Evolutionary conservation across 441 rosid species (phyloP), one percentile per base, ranked within the genome.

Genomic region (Gossypium davidsonii): DNA sequence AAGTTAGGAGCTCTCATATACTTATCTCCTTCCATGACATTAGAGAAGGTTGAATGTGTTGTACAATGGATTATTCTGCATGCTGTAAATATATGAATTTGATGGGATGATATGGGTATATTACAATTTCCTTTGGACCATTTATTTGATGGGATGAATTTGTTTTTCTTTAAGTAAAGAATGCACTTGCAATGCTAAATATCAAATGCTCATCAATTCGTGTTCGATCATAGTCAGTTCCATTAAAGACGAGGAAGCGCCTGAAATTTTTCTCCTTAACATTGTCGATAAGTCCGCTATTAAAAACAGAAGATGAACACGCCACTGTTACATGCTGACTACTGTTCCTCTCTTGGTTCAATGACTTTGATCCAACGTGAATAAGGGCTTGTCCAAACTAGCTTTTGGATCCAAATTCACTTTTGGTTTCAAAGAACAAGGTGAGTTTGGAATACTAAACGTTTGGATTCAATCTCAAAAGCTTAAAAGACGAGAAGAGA

Each of bases 1-100:
- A 65, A 2, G 11, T 65, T 44, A 2, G 10, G 46, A 65, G 37
- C 9, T 12, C 39, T 34, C 39, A 34, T 46, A 11, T 66, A 48
- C 21, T 66, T 7, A 3, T 46, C 39, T 48, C 57, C 70, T 23
- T 67, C 42, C 25, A 26, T 49, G 42, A 51, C 44, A n/a, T 17
- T 34, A 34, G 42, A 57, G 71, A 46, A 25, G 56, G 14, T 49
- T 48, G 71, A 67, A 14, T n/a, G 21, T 67, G 71, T 67, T 25
- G 21, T 67, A 25, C 8, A 67, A 67, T 14, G 57, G 15, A 25
- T 14, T 67, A 67, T 8, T 25, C 57, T 26, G 51, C 3, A 0
- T 25, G 71, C 17, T 48, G 39, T 48, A 46, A 48, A 21, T 66
- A 66, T 51, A 65, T 44, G 55, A 3, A 12, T 42, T 46, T 12